These are phyloP conservation scores for Gaeumannomyces sp. DNA, from an alignment of 2,329 filamentous ascomycete genomes.

Conservation along the genomic window DNA sequence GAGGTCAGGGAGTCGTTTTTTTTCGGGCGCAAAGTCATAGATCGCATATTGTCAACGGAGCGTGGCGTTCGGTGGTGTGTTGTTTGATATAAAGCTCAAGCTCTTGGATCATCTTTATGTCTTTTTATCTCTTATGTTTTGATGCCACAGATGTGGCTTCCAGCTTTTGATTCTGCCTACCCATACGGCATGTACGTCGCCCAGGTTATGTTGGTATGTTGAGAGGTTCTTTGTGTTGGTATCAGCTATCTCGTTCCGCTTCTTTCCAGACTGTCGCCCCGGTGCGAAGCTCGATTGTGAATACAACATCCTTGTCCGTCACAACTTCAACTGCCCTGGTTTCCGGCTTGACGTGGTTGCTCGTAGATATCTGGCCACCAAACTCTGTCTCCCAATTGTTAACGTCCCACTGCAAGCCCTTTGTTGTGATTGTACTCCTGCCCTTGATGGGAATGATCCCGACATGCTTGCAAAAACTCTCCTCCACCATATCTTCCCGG, in stretches of 20 bases:
- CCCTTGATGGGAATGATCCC: conserved; percentile 82
- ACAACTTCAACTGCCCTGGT: conserved; percentile 56
- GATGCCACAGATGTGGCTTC: background rate
- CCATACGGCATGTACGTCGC: background rate
- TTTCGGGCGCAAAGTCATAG: background rate
- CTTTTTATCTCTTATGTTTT: background rate
- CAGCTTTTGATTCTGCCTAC: no score
- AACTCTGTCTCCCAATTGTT: conserved; percentile 71
- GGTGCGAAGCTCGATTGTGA: conserved; percentile 59
- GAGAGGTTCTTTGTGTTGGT: background rate
- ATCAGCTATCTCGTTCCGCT: background rate
- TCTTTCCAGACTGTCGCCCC: background rate
- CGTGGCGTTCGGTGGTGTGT: conserved; percentile 1
- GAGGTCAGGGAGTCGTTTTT: background rate
- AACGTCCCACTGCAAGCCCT: conserved; percentile 89
- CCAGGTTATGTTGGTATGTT: background rate
- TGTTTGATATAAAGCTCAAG: background rate
- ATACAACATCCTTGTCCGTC: conserved; percentile 60
- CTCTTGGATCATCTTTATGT: background rate
- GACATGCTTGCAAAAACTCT: conserved; percentile 67
- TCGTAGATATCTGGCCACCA: conserved; percentile 69
- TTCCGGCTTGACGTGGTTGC: conserved; percentile 63
- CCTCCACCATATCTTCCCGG: conserved; percentile 36
- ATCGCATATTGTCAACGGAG: conserved; percentile 1
- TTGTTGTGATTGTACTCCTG: conserved; percentile 70